These are phyloP conservation scores for Marasmius oreades DNA, from an alignment of 1,284 basidiomycete genomes.

Conservation along the genomic window DNA sequence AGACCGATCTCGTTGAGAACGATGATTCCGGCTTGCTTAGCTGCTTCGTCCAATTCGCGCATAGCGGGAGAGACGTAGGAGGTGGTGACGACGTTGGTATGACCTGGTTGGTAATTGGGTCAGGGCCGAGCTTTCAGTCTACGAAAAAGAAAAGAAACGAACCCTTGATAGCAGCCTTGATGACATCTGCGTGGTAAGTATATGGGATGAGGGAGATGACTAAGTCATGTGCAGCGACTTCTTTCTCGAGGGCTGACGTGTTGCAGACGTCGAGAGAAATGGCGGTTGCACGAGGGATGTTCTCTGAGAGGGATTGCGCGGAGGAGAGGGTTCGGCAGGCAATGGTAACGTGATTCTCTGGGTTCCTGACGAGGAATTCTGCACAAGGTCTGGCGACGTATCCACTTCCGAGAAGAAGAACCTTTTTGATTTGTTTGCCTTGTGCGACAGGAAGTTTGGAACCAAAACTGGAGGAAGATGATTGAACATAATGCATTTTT, in stretches of 20 bases:
- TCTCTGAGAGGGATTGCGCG: constrained; percentile 68
- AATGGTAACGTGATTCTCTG: constrained; percentile 83
- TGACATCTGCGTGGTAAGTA: constrained; percentile 87
- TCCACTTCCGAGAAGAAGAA: constrained; percentile 91
- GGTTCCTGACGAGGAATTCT: constrained; percentile 86
- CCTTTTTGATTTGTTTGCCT: constrained; percentile 55
- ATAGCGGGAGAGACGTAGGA: constrained; percentile 92
- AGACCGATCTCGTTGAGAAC: constrained; percentile 99
- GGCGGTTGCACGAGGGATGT: constrained; percentile 68
- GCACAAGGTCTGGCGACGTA: constrained; percentile 94
- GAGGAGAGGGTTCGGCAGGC: constrained; percentile 83
- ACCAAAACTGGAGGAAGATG: constrained; percentile 17
- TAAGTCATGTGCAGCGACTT: constrained; percentile 85
- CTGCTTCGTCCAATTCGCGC: constrained; percentile 82
- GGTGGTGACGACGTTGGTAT: constrained; percentile 95
- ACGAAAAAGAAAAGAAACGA: background rate
- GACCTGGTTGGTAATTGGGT: constrained; percentile 32
- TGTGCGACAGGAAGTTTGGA: constrained; percentile 31
- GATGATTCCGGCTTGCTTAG: constrained; percentile 87
- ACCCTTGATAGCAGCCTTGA: constrained; percentile 91
- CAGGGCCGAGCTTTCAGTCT: background rate
- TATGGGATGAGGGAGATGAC: constrained; percentile 98
- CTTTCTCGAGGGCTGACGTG: constrained; percentile 70
- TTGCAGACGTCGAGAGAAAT: constrained; percentile 85
- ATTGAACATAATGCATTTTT: background rate